Evolutionary conservation across 1,139 yeast genomes (phyloP).

Genomic region (Yamadazyma buinensis): DNA sequence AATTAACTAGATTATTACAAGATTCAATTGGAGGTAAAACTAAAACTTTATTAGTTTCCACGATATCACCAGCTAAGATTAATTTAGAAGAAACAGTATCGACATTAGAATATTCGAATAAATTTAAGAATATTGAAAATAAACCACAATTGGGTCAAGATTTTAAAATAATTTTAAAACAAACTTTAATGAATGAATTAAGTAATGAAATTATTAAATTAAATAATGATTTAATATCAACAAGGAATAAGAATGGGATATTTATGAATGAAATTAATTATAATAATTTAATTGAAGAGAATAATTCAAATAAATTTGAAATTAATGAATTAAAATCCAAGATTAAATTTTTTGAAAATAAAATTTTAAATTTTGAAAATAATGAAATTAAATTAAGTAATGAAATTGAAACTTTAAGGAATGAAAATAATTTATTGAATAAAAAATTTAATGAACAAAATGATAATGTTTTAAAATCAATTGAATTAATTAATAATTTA

Average conservation of each 20-base stretch:
- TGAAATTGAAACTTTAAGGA: conserved; percentile 2
- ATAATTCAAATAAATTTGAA: conserved; percentile 13
- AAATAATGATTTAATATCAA: conserved; percentile 57
- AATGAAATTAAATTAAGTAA: conserved; percentile 5
- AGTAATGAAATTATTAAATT: conserved; percentile 54
- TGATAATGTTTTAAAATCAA: conserved; percentile 6
- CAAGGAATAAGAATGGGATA: conserved; percentile 61
- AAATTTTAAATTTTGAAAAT: conserved; percentile 5
- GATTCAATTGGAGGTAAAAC: conserved; percentile 85
- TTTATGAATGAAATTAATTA: conserved; percentile 59
- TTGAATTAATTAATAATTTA: conserved; percentile 1
- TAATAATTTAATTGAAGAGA: conserved; percentile 35
- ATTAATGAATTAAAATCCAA: conserved; percentile 13
- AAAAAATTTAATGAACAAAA: not conserved
- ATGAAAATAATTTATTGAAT: not conserved
- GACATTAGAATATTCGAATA: conserved; percentile 79
- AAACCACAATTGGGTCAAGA: conserved; percentile 58
- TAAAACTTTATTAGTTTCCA: conserved; percentile 75
- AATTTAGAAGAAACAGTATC: conserved; percentile 77
- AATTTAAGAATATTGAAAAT: conserved; percentile 76
- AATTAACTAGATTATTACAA: conserved; percentile 71
- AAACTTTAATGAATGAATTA: conserved; percentile 55
- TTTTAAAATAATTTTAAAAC: conserved; percentile 52
- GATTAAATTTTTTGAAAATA: conserved; percentile 7
- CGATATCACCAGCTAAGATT: conserved; percentile 74